Conservation (phyloP, 2,329 filamentous ascomycete genomes). For the Fusarium marasasianum region DNA sequence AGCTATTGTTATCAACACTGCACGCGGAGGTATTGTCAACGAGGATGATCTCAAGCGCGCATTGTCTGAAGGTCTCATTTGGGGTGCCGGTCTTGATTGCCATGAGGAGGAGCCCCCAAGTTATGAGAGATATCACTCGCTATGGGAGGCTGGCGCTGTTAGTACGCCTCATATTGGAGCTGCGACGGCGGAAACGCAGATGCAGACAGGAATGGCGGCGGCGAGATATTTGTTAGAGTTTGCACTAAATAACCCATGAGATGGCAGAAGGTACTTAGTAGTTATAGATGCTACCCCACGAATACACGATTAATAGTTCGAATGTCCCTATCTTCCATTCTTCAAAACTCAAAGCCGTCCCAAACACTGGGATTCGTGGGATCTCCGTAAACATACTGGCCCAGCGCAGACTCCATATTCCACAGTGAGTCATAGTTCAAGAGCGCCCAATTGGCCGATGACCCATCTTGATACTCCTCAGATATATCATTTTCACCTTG, state of each 20-base stretch:
- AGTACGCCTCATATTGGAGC: slow-evolving; percentile 59
- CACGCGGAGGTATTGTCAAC: slow-evolving; percentile 53
- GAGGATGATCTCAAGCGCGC: slow-evolving; percentile 48
- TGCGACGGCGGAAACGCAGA: slow-evolving; percentile 50
- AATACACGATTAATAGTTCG: neutral
- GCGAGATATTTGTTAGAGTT: slow-evolving; percentile 38
- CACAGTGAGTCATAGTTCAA: slow-evolving; percentile 19
- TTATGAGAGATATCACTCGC: slow-evolving; percentile 44
- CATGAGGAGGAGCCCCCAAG: slow-evolving; percentile 52
- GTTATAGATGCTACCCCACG: neutral
- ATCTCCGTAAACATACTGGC: slow-evolving; percentile 25
- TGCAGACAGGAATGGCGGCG: slow-evolving; percentile 43
- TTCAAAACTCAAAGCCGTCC: slow-evolving; percentile 8
- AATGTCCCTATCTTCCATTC: fast-evolving
- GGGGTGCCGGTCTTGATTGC: slow-evolving; percentile 53
- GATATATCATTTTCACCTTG: neutral
- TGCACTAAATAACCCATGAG: neutral
- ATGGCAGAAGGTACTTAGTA: fast-evolving
- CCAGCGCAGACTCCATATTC: slow-evolving; percentile 27
- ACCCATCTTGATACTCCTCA: neutral
- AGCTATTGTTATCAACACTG: slow-evolving; percentile 53
- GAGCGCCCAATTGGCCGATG: slow-evolving; percentile 5
- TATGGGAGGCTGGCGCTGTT: slow-evolving; percentile 50
- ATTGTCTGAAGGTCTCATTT: slow-evolving; percentile 47
- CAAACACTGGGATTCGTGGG: neutral